Percentiles rank a stretch among this genome's conserved stretches.
These are phyloP conservation scores for Haplosporangium gracile DNA, from an alignment of 192 early-diverging fungal genomes.

Conservation along the genomic window DNA sequence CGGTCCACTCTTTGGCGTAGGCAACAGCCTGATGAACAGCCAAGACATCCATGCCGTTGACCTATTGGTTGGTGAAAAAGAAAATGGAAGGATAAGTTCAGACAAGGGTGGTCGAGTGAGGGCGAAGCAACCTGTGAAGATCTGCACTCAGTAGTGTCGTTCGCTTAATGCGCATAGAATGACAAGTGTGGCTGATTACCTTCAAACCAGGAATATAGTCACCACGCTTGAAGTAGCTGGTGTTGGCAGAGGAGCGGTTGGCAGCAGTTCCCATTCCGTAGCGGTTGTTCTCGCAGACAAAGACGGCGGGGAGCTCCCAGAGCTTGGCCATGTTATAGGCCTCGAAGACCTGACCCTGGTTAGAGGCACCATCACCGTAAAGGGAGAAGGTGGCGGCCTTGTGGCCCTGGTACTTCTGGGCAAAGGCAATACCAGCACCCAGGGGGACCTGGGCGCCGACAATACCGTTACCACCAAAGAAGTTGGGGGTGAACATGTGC, in stretches of 20 bases:
- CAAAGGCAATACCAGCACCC: constrained; percentile 88
- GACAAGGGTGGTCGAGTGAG: not conserved
- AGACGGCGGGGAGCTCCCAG: constrained; percentile 93
- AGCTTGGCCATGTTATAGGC: constrained; percentile 99
- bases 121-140: not conserved
- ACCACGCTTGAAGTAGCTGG: constrained; percentile 95
- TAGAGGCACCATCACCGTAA: constrained; percentile 98
- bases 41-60: constrained; percentile 95
- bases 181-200: constrained; percentile 57
- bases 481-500: constrained; percentile 98
- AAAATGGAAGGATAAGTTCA: not conserved
- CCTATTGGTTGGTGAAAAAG: constrained; percentile 24
- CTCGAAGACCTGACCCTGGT: constrained; percentile 99
- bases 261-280: constrained; percentile 99
- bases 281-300: constrained; percentile 99
- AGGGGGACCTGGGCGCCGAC: constrained; percentile 96
- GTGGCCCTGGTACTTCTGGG: constrained; percentile 91
- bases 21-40: constrained; percentile 90
- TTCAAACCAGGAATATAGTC: constrained; percentile 97
- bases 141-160: too few relatives aligned
- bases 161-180: not conserved
- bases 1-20: constrained; percentile 88
- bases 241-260: constrained; percentile 90
- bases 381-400: constrained; percentile 89
- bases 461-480: constrained; percentile 99